Percentiles rank a stretch among this genome's conserved stretches.
These are phyloP conservation scores for Kodamaea fukazawae DNA, from an alignment of 805 yeast genomes.

Conservation along the genomic window DNA sequence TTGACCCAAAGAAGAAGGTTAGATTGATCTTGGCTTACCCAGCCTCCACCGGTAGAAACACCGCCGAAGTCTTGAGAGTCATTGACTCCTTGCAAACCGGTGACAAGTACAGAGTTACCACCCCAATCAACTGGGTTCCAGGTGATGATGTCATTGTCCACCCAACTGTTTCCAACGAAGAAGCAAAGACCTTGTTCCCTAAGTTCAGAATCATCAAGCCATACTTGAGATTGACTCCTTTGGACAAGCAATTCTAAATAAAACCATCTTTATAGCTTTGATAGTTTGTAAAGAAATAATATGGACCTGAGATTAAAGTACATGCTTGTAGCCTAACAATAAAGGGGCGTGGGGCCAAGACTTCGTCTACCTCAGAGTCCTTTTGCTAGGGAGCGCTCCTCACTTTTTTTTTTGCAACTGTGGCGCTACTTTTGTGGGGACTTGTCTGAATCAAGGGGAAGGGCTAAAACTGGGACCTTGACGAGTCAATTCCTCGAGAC, in stretches of 20 bases:
- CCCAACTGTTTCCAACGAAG: slow-evolving; percentile 75
- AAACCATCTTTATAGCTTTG: slow-evolving; percentile 5
- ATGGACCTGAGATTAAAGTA: neutral
- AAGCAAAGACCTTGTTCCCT: slow-evolving; percentile 73
- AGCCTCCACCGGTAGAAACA: slow-evolving; percentile 92
- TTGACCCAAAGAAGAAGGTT: slow-evolving; percentile 87
- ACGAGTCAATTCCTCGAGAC: no score
- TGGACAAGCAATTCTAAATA: slow-evolving; percentile 22
- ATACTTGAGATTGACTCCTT: slow-evolving; percentile 69
- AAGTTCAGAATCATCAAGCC: slow-evolving; percentile 85
- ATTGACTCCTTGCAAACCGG: slow-evolving; percentile 84
- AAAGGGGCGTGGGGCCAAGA: neutral
- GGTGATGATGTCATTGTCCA: slow-evolving; percentile 94
- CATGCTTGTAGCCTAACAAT: neutral
- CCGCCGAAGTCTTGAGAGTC: slow-evolving; percentile 87
- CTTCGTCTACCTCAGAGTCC: no score
- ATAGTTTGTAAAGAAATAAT: slow-evolving; percentile 3
- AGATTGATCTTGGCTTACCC: slow-evolving; percentile 87
- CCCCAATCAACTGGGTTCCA: slow-evolving; percentile 87
- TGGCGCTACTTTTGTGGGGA: no score
- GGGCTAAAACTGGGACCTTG: no score
- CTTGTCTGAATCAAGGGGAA: no score
- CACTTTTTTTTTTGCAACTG: no score
- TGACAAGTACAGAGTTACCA: slow-evolving; percentile 79
- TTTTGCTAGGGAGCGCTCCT: neutral